These are phyloP conservation scores for Colletotrichum kahawae DNA, from an alignment of 2,329 filamentous ascomycete genomes.

Conservation along the genomic window DNA sequence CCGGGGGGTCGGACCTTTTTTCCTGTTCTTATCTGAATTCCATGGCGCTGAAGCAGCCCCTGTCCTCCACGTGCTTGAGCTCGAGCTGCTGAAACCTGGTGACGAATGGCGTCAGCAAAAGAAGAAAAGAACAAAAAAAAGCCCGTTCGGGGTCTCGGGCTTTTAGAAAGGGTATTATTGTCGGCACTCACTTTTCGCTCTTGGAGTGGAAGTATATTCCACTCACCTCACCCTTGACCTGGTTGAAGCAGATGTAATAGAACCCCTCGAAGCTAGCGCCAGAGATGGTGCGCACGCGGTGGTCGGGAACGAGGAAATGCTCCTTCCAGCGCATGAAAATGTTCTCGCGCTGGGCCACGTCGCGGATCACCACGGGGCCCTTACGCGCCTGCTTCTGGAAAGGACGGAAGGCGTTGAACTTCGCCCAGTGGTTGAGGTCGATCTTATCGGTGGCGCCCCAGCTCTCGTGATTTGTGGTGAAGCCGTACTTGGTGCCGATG, in stretches of 20 bases:
- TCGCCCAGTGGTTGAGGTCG: slow-evolving; percentile 90
- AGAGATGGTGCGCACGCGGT: slow-evolving; percentile 86
- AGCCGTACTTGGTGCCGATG: slow-evolving; percentile 93
- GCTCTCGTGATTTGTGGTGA: slow-evolving; percentile 83
- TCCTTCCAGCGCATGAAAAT: slow-evolving; percentile 99
- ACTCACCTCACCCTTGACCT: slow-evolving; percentile 81
- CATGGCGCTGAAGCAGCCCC: slow-evolving; percentile 82
- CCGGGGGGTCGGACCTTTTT: slow-evolving; percentile 14
- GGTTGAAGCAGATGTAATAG: slow-evolving; percentile 99
- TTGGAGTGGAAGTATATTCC: slow-evolving; percentile 98
- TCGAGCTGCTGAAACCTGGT: slow-evolving; percentile 89
- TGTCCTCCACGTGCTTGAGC: slow-evolving; percentile 84
- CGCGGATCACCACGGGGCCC: slow-evolving; percentile 63
- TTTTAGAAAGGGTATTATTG: neutral
- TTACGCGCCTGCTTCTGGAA: slow-evolving; percentile 65
- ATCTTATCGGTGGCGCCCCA: slow-evolving; percentile 95
- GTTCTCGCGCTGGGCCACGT: slow-evolving; percentile 81
- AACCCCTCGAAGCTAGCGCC: slow-evolving; percentile 98
- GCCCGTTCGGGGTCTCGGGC: neutral
- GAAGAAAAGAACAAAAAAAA: neutral
- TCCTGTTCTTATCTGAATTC: slow-evolving; percentile 67
- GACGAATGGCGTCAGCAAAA: slow-evolving; percentile 3
- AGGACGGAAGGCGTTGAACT: slow-evolving; percentile 86
- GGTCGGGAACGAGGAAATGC: slow-evolving; percentile 94
- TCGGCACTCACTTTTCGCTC: slow-evolving; percentile 83